phyloP scores from a whole-genome alignment of 306 rosid genomes.

The Cercis canadensis region DNA sequence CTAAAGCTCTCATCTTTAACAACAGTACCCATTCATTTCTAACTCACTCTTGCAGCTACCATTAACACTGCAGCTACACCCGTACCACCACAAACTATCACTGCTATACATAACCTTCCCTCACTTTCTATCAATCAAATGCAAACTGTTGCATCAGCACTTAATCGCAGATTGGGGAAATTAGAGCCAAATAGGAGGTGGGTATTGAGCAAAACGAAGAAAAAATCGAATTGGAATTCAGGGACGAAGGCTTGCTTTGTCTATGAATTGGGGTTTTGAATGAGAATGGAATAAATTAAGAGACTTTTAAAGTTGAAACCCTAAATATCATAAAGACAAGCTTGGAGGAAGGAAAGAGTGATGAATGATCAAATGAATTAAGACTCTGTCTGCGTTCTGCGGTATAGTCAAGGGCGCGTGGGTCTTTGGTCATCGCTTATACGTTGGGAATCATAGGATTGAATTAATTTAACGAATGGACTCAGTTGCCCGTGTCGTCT shows the following conservation, averaged over 20 bases:
- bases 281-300: conserved; percentile 18
- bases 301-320: conserved; percentile 47
- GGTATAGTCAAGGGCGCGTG: conserved; percentile 46
- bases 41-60: conserved; percentile 26
- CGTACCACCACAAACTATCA: background rate
- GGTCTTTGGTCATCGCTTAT: conserved; percentile 13
- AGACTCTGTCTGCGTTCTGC: no score
- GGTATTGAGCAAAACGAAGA: conserved; percentile 12
- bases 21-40: background rate
- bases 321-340: conserved; percentile 32
- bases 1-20: conserved; percentile 30
- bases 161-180: background rate
- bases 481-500: no score
- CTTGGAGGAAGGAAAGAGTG: conserved; percentile 10
- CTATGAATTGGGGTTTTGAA: background rate
- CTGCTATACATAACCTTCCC: conserved; percentile 25
- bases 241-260: conserved; percentile 1
- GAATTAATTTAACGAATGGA: background rate
- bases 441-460: background rate
- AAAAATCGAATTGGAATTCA: conserved; percentile 23
- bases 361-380: conserved; percentile 7
- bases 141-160: background rate
- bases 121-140: conserved; percentile 24
- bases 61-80: conserved; percentile 1
- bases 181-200: background rate